These are phyloP conservation scores for Euphorbia lathyris DNA, from an alignment of 345 rosid genomes.

Conservation along the genomic window DNA sequence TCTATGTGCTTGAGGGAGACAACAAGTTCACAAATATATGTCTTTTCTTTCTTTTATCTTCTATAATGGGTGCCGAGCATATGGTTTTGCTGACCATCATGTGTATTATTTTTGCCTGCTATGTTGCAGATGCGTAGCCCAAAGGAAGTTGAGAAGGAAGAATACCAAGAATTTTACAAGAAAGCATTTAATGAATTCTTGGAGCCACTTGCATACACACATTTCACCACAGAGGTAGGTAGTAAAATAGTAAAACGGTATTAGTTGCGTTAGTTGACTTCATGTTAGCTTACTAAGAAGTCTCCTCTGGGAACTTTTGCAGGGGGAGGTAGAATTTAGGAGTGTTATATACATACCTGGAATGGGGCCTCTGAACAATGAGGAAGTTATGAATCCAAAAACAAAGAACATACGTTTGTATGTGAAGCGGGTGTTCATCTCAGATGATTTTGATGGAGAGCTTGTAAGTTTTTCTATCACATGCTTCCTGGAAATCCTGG, in stretches of 20 bases:
- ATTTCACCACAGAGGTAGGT: conserved; percentile 87
- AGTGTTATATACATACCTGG: conserved; percentile 92
- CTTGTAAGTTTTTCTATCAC: conserved; percentile 50
- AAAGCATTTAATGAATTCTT: conserved; percentile 87
- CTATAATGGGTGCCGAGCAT: background rate
- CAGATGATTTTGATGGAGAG: conserved; percentile 99
- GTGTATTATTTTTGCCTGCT: background rate
- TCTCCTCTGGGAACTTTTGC: conserved; percentile 15
- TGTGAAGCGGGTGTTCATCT: conserved; percentile 97
- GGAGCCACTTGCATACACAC: conserved; percentile 83
- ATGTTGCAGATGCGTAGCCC: conserved; percentile 67
- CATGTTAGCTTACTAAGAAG: conserved; percentile 11
- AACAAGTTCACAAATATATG: background rate
- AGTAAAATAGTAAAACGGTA: background rate
- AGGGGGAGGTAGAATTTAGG: conserved; percentile 99
- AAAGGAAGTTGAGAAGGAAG: conserved; percentile 78
- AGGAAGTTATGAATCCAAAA: conserved; percentile 80
- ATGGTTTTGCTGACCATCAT: background rate
- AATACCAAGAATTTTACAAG: conserved; percentile 88
- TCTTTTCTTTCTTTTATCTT: background rate
- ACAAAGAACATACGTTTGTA: conserved; percentile 84
- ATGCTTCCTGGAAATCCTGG: conserved; percentile 2
- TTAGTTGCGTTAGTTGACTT: background rate
- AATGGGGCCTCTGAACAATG: conserved; percentile 95
- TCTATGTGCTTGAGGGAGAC: background rate